Evolutionary conservation across 306 rosid species (phyloP).

Genomic region (Ormosia emarginata): DNA sequence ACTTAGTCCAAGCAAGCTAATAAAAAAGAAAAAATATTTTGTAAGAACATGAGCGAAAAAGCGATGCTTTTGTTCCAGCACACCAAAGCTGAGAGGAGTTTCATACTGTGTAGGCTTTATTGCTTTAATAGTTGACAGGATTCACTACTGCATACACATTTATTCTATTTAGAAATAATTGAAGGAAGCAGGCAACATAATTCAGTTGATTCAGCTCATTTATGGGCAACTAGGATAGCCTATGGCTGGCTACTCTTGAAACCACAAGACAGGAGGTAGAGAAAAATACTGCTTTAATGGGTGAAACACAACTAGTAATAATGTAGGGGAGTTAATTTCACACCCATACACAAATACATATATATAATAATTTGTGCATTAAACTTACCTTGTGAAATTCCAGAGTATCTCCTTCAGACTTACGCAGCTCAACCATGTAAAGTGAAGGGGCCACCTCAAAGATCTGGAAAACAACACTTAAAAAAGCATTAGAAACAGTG

Average conservation of each 20-base stretch:
- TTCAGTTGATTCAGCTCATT: too few species aligned
- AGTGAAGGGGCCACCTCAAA: slow-evolving; percentile 93
- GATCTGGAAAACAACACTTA: slow-evolving; percentile 45
- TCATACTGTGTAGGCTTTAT: neutral
- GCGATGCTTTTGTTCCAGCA: neutral
- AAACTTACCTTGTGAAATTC: slow-evolving; percentile 80
- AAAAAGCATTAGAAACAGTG: slow-evolving; percentile 6
- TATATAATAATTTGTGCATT: neutral
- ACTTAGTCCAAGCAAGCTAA: slow-evolving; percentile 8
- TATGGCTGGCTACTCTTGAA: neutral
- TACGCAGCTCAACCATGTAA: slow-evolving; percentile 90
- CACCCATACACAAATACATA: neutral
- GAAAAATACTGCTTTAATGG: neutral
- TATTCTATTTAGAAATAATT: too few species aligned
- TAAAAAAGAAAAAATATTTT: neutral
- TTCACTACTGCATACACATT: too few species aligned
- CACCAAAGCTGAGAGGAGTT: neutral
- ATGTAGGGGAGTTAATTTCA: neutral
- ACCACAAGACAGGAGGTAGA: neutral
- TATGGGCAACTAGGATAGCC: neutral
- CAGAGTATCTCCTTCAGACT: slow-evolving; percentile 83
- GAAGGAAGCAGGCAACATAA: too few species aligned
- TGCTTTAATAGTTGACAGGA: neutral
- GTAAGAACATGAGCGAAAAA: neutral
- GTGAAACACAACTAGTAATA: neutral